Base-by-base conservation (phyloP, 176 grass and related monocot genomes). In the Lolium rigidum region DNA sequence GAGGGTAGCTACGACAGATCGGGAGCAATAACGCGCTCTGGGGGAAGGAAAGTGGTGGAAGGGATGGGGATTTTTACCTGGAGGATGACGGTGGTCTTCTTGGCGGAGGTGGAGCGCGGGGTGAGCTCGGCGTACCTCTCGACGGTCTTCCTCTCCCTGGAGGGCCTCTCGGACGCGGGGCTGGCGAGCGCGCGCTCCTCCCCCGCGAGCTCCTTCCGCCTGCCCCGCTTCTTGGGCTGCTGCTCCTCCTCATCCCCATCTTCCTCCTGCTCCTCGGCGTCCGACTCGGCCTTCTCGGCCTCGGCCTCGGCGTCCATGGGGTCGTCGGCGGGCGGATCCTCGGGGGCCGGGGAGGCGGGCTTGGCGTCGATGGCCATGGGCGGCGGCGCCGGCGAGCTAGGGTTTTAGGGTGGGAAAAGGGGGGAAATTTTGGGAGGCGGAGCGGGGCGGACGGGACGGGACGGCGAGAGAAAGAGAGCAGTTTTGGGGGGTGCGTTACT, bases 91-190 rank as follows among this genome's bases (percentile, higher is more conserved):
- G 88, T 61, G 63, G 85, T 51, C 82, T 99, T 99, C 74, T 92
- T 95, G 39, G 35, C 67, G 25, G 90, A 70, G 2, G 75, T 63
- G 46, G 49, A 50, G 71, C 87, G 89, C 5, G 89, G 94, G 57
- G 94, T 68, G 37, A 89, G 82, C 66, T 88, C 90, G 37, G 97
- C 70, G 87, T 91, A 99, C 82, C 97, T 77, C 90, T 99, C 97
- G 22, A 99, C 97, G 3, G 94, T 87, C 86, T 94, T 98, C 64
- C 94, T 81, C 93, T 95, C 94, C 86, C 97, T 88, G 58, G 94
- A 95, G 4, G 94, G 92, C 74, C 92, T 81, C 28, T 91, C 91
- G 3, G 85, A 25, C 10, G 81, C 2, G 5, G 82, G 63, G 13
- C 78, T 85, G 13, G 70, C 46, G 6, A 26, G 68, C 9, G 56